Base-by-base conservation (phyloP, 306 rosid species). In the Acacia melanoxylon region DNA sequence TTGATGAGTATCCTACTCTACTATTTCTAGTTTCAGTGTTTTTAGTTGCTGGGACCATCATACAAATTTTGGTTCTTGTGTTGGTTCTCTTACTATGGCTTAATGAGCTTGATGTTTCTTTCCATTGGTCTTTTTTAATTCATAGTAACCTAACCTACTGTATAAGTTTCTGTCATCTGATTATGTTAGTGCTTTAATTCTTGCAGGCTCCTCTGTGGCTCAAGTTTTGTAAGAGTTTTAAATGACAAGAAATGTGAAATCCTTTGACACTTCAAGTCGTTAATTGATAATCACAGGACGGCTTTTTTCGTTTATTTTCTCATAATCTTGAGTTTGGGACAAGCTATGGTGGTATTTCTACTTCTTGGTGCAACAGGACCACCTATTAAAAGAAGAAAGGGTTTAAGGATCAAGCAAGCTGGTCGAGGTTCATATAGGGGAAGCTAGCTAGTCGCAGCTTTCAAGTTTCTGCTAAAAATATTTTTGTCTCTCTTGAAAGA, bases 351-450 rank as follows among this genome's bases (percentile, higher is more conserved):
- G 90, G 83, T 74, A 70, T 74, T 86, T 81, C 63, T 87, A 84
- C 86, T 86, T 45, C 81, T 87, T 66, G 83, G 82, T 86, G 78
- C 95, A 76, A 87, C 89, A 68, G 93, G 89, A 54, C 95, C 95
- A 75, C 93, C 92, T 52, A 85, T 91, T 59, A 91, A 90, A 42
- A 89, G 90, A 83, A 81, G 98, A 87, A 97, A 92, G 1, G 97
- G 98, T 73, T 83, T 91, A 75, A 69, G 90, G 63, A 90, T 95
- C 83, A 93, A 93, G 72, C 97, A 95, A 86, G 97, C 98, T 16
- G 98, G 97, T 24, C 86, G 97, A 67, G 88, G 97, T 85, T 95
- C 98, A 20, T 95, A 95, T 66, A 76, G 97, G 76, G 98, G 98
- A 80, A 95, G 98, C 87, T 93, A 95, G 98, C 86, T 93, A 95